Evolutionary conservation across 1,284 basidiomycete genomes (phyloP).

Genomic region (Malassezia japonica): DNA sequence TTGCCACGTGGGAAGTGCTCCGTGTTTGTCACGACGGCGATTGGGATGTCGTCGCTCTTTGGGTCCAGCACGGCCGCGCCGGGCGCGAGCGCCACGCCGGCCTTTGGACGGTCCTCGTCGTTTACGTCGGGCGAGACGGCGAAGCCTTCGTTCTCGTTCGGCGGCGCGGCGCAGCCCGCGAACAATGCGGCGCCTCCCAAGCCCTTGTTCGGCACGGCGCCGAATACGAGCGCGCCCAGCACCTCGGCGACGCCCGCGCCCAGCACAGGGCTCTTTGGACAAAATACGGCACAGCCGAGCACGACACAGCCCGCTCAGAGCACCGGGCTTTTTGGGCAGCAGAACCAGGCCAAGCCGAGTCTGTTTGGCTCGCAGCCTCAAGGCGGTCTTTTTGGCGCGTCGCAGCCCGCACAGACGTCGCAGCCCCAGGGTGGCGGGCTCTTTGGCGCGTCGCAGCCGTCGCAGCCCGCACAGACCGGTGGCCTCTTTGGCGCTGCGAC

Average conservation of each 20-base stretch:
- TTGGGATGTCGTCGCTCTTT: constrained; percentile 16
- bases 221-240: no score
- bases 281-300: not conserved
- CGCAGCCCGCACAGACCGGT: not conserved
- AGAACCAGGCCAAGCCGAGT: no score
- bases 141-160: constrained; percentile 14
- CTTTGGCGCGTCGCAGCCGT: constrained; percentile 17
- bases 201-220: not conserved
- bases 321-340: not conserved
- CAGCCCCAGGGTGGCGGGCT: constrained; percentile 8
- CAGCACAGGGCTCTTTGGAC: constrained; percentile 1
- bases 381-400: not conserved
- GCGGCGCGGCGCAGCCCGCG: not conserved
- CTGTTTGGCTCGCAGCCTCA: not conserved
- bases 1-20: not conserved
- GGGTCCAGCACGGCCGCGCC: not conserved
- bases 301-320: not conserved
- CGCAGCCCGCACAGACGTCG: not conserved
- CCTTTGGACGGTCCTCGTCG: constrained; percentile 7
- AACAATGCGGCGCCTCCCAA: not conserved
- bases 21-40: not conserved
- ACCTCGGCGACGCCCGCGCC: no score
- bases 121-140: not conserved
- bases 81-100: not conserved
- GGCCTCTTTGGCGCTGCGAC: not conserved